Evolutionary conservation across 345 rosid species (phyloP).

Genomic region (Hibiscus mutabilis): DNA sequence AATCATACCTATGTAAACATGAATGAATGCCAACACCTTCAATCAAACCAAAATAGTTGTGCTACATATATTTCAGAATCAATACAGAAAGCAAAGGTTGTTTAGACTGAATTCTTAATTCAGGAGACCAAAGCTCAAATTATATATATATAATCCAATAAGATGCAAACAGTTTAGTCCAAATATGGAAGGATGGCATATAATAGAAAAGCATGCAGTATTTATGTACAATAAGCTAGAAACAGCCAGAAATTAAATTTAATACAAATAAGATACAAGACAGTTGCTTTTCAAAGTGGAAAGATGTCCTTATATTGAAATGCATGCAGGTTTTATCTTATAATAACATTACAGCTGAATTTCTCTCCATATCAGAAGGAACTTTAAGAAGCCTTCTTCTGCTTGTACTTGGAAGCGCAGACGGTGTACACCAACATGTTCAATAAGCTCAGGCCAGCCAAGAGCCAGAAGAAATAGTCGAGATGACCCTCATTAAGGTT

Average conservation of each 20-base stretch:
- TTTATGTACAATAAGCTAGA: not conserved
- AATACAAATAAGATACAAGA: not conserved
- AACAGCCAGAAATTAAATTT: not conserved
- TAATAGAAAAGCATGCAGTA: not conserved
- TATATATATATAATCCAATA: not conserved
- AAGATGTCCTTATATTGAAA: not conserved
- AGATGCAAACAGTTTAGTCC: not conserved
- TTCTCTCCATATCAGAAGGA: not conserved
- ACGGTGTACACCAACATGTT: constrained; percentile 60
- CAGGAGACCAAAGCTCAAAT: too few relatives aligned
- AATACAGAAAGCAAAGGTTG: not conserved
- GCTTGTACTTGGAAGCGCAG: constrained; percentile 65
- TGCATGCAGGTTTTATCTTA: not conserved
- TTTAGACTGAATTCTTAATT: too few relatives aligned
- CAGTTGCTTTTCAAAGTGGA: not conserved
- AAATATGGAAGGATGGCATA: too few relatives aligned
- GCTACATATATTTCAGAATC: not conserved
- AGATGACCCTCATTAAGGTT: constrained; percentile 87
- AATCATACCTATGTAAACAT: not conserved
- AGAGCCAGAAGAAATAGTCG: constrained; percentile 90
- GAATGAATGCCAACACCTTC: not conserved
- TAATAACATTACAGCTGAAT: not conserved
- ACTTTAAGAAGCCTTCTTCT: constrained; percentile 47
- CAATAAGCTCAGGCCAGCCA: constrained; percentile 65
- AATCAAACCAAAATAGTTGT: not conserved